phyloP scores from a whole-genome alignment of 352 stramenopile species.

The Phytophthora hybrid region DNA sequence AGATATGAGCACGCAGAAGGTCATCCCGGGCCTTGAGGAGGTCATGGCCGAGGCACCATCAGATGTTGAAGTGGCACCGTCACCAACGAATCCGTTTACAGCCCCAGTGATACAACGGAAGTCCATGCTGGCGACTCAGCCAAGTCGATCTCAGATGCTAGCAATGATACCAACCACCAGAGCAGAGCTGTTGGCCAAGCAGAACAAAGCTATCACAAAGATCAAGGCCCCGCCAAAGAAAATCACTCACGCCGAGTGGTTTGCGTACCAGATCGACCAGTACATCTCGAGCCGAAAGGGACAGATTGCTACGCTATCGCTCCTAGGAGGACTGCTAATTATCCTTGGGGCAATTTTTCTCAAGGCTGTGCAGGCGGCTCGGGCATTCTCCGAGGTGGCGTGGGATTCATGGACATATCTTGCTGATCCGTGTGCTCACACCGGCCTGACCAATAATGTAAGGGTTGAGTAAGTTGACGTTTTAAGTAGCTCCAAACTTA shows the following conservation, averaged over 20 bases:
- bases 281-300: slow-evolving; percentile 72
- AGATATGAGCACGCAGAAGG: slow-evolving; percentile 40
- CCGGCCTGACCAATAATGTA: slow-evolving; percentile 42
- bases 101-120: neutral
- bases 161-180: slow-evolving; percentile 31
- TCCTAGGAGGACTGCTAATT: slow-evolving; percentile 57
- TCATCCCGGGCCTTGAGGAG: slow-evolving; percentile 39
- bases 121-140: slow-evolving; percentile 10
- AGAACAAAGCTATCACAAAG: slow-evolving; percentile 32
- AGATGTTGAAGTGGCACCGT: slow-evolving; percentile 21
- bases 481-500: neutral
- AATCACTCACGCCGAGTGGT: slow-evolving; percentile 49
- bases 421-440: slow-evolving; percentile 61
- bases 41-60: slow-evolving; percentile 9
- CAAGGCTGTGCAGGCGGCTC: slow-evolving; percentile 40
- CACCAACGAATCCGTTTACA: neutral
- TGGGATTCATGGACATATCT: slow-evolving; percentile 78
- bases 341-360: slow-evolving; percentile 51
- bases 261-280: slow-evolving; percentile 63
- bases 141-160: slow-evolving; percentile 24
- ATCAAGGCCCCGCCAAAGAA: slow-evolving; percentile 38
- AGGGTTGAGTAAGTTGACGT: neutral
- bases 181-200: slow-evolving; percentile 38
- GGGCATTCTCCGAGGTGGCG: slow-evolving; percentile 51
- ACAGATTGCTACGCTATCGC: slow-evolving; percentile 57